Conservation (phyloP, 305 asterid genomes). For the Petunia hybrid region DNA sequence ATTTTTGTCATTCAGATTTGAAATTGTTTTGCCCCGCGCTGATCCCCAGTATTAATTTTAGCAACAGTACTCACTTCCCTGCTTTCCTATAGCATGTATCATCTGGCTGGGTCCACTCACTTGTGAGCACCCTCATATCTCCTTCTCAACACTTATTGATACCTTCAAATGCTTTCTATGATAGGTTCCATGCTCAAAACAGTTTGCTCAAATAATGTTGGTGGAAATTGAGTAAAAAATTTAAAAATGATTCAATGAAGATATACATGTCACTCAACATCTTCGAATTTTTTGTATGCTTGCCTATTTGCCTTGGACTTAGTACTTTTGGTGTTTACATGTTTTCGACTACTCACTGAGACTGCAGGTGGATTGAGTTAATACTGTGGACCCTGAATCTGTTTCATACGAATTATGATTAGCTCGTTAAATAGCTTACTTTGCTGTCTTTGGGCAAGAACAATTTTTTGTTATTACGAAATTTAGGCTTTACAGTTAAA, state of each 20-base stretch:
- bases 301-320: neutral
- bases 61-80: neutral
- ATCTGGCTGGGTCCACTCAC: neutral
- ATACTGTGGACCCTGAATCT: no score
- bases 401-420: neutral
- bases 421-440: neutral
- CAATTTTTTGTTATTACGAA: neutral
- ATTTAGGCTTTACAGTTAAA: neutral
- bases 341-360: neutral
- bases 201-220: neutral
- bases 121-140: neutral
- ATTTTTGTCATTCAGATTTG: neutral
- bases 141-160: neutral
- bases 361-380: neutral
- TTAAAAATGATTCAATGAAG: neutral
- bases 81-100: conserved; percentile 18
- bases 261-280: neutral
- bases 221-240: conserved; percentile 3
- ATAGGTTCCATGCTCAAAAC: neutral
- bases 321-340: conserved; percentile 20
- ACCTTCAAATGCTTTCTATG: neutral
- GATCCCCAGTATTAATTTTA: neutral
- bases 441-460: neutral
- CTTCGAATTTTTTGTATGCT: neutral
- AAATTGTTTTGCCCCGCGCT: neutral